Base-by-base conservation (phyloP, 83 land plant genomes). In the Larix sibirica region DNA sequence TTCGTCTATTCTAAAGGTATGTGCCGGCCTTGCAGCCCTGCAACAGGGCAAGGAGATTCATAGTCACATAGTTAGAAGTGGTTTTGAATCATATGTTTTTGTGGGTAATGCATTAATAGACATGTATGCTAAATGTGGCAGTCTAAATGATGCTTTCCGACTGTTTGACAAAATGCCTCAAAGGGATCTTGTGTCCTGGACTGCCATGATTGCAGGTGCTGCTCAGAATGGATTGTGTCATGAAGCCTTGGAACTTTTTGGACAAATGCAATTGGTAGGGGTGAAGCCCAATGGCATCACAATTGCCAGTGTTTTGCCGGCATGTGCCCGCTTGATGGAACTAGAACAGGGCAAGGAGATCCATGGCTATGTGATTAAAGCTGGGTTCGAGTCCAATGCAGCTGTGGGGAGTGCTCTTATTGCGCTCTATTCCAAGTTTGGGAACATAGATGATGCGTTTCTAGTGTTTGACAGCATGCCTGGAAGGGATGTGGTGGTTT, bases 101-200 rank as follows among this genome's bases (percentile, higher is more conserved):
- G 84, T 89, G 24, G 86, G 81, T 56, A 86, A 81, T 79, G 62
- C 83, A 3, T 67, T 89, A 5, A 73, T 86, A 23, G 82, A 86
- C 69, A 80, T 89, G 80, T 89, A 89, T 81, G 79, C 81, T 13
- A 83, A 83, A 63, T 89, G 90, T 79, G 82, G 83, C 16, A 74
- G 73, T 58, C 56, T 85, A 63, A 24, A 31, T 16, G 66, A 69
- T 78, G 92, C 92, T n/a, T 84, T 79, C 31, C 26, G 38, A 31
- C 81, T 81, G 13, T 90, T 90, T 47, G 62, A 44, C 12, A 81
- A 74, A 79, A 87, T 90, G 90, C 24, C 38, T 4, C 9, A 67
- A 18, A 83, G 77, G 80, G 83, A 90, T 85, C 77, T 87, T 13
- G 80, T 90, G 3, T 87, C 90, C 28, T 90, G 92, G 90, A 87